Base-by-base conservation (phyloP, 768 basidiomycete genomes). In the Russula abietina region DNA sequence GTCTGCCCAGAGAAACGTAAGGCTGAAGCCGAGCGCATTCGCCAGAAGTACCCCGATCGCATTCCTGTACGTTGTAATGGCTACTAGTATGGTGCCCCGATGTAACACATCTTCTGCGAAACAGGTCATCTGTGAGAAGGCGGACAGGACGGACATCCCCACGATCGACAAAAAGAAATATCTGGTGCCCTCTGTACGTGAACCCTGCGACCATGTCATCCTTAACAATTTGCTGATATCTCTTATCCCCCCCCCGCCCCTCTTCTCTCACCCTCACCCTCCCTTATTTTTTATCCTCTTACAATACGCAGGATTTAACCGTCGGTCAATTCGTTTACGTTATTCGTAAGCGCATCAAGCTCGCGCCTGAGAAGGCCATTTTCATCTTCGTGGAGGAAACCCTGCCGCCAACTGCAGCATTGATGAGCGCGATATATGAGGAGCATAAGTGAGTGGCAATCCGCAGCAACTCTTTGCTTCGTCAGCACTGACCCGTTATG, bases 81-180 rank as follows among this genome's bases (percentile, higher is more conserved):
- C 19, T n/a, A 33, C 1, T 14, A 5, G 16, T 17, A 17, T 39
- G 16, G 38, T 39, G 16, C 38, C 16, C 38, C 16, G 16, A 17
- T 39, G 38, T 39, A 17, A 39, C 11, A 22, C 11, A 46, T 22
- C 11, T 4, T 46, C 11, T 22, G 22, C 22, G 60, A 62, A 62
- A 45, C 69, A 98, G 95, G 96, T 99, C 61, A 99, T 99, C 77
- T 99, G 97, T 78, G 97, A 99, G 84, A 98, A 97, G 79, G 95
- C 93, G 55, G 95, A 98, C 80, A 84, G 90, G 71, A 95, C 94
- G 59, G 97, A 99, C 78, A 98, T 99, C 74, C 92, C 95, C 0
- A 95, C 94, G 32, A 98, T 99, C 73, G 97, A 99, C 83, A 99
- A 99, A 91, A 98, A 99, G 94, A 99, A 99, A 81, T 99, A 99